Base-by-base conservation (phyloP, 2,329 filamentous ascomycete species). In the Blumeria hordei region DNA sequence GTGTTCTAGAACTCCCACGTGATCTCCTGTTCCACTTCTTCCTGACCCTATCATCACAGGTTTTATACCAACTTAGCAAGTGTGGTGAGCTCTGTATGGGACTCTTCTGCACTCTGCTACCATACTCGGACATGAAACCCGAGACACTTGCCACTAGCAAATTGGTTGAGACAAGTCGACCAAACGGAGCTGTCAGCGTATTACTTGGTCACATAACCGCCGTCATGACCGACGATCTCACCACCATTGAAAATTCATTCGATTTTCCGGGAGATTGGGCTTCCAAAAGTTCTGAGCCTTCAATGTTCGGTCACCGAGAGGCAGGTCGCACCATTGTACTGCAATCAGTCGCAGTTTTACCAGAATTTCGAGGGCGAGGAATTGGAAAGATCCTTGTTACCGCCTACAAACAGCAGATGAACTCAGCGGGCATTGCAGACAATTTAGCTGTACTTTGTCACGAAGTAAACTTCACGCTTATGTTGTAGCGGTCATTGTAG, bases 261-360 rank as follows among this genome's bases (percentile, higher is more conserved):
- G 75, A 73, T 21, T 73, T 81, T 44, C 86, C 87, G 0, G 66
- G 70, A 41, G 74, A 83, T 64, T 90, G 83, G 81, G 70, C 73
- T 57, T 70, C 72, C 8, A 63, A 67, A 52, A 68, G 68, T 55
- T 65, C 64, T 54, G 67, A 70, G 54, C 65, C 68, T 50, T 70
- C 74, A 37, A 64, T 67, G 1, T 63, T 78, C 9, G 86, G 86
- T 35, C 85, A 94, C 67, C 77, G 83, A 61, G 78, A 86, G 57
- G 70, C 72, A 14, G 87, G 87, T 41, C 70, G 78, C 45, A 93
- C 85, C 0, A 74, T 94, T 55, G 85, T 80, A 55, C 69, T 94
- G 53, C 88, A 95, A 68, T 90, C 85, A 0, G 73, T 95, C 5
- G 85, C 84, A 16, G 81, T 94, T 6, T 72, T 83, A 55, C 86